Conservation (phyloP, 2,329 filamentous ascomycete species). For the Ophiostoma quercus region DNA sequence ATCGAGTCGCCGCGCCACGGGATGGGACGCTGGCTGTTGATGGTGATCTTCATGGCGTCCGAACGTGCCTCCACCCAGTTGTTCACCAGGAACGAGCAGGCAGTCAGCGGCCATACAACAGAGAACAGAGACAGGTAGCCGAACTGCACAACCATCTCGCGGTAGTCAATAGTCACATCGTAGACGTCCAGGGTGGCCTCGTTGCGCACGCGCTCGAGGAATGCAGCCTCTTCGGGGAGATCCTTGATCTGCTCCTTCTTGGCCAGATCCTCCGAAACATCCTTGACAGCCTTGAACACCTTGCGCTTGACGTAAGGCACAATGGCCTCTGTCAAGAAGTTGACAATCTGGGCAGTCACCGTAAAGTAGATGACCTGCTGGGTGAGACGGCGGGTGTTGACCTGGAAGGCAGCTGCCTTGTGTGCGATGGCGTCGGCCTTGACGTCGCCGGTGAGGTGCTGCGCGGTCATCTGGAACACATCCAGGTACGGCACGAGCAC, state of each 20-base stretch:
- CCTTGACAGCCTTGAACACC: slow-evolving; percentile 71
- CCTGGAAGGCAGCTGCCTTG: slow-evolving; percentile 58
- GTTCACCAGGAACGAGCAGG: slow-evolving; percentile 82
- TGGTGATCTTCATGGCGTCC: slow-evolving; percentile 85
- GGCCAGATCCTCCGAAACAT: slow-evolving; percentile 58
- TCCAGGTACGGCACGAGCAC: slow-evolving; percentile 81
- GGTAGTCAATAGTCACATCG: slow-evolving; percentile 82
- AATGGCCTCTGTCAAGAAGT: slow-evolving; percentile 75
- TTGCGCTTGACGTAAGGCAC: slow-evolving; percentile 80
- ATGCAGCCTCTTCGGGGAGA: slow-evolving; percentile 68
- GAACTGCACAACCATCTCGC: slow-evolving; percentile 87
- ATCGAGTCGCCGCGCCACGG: slow-evolving; percentile 91
- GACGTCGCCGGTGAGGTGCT: slow-evolving; percentile 68
- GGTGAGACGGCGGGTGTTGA: slow-evolving; percentile 76
- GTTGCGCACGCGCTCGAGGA: slow-evolving; percentile 73
- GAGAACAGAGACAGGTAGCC: slow-evolving; percentile 88
- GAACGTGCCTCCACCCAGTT: slow-evolving; percentile 94
- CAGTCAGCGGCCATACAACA: slow-evolving; percentile 90
- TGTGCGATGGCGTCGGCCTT: slow-evolving; percentile 38
- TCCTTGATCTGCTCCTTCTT: slow-evolving; percentile 52
- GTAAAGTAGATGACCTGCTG: slow-evolving; percentile 96
- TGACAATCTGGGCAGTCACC: slow-evolving; percentile 87
- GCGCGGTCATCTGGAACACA: slow-evolving; percentile 69
- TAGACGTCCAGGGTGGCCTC: slow-evolving; percentile 80
- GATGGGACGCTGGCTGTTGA: slow-evolving; percentile 81